phyloP scores from a whole-genome alignment of 179 eudicot genomes.

The Spergularia azorica region DNA sequence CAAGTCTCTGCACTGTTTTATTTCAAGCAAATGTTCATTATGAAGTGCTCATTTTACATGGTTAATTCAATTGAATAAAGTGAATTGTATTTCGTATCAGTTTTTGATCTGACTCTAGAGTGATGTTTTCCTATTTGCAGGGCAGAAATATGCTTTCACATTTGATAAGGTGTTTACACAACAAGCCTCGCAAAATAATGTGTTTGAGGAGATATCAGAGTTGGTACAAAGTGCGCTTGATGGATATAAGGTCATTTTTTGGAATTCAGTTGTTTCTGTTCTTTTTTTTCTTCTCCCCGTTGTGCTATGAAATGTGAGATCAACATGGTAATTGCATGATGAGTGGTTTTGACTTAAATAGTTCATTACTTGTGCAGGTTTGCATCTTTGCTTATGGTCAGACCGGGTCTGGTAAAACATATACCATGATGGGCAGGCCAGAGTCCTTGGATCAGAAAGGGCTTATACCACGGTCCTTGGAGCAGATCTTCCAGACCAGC shows the following conservation, averaged over 20 bases:
- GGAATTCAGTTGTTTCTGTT: background rate
- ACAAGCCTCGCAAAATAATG: conserved; percentile 66
- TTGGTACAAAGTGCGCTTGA: conserved; percentile 86
- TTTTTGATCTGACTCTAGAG: background rate
- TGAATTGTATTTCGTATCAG: background rate
- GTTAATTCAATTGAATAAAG: background rate
- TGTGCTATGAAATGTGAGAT: background rate
- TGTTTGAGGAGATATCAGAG: conserved; percentile 75
- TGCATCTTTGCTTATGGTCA: conserved; percentile 92
- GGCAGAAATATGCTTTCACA: conserved; percentile 65
- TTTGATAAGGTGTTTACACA: conserved; percentile 71
- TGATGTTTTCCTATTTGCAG: conserved; percentile 34
- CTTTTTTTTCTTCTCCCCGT: background rate
- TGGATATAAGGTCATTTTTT: conserved; percentile 67
- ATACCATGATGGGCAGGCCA: conserved; percentile 86
- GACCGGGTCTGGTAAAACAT: conserved; percentile 83
- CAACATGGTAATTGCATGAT: background rate
- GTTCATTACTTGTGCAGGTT: conserved; percentile 43
- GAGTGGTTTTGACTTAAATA: background rate
- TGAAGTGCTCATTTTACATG: background rate
- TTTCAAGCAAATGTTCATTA: background rate
- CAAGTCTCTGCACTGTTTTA: background rate
- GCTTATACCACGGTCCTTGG: conserved; percentile 74
- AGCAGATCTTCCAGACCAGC: conserved; percentile 71
- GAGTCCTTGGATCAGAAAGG: conserved; percentile 65